Conservation (phyloP, 2,329 filamentous ascomycete species). For the Epicoccum nigrum region DNA sequence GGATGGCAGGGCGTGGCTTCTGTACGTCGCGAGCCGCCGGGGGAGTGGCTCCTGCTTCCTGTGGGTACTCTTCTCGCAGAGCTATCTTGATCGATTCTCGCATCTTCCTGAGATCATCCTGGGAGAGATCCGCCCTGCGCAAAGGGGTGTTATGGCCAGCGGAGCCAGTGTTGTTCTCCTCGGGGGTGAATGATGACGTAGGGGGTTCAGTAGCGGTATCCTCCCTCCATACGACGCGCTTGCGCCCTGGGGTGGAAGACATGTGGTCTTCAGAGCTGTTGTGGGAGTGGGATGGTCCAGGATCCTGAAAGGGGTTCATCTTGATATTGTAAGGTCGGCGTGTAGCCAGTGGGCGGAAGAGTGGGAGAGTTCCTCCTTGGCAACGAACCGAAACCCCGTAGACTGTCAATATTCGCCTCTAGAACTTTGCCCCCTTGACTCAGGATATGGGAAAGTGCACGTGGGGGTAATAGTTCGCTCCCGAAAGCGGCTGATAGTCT, state of each 20-base stretch:
- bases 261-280: constrained; percentile 33
- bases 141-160: constrained; percentile 37
- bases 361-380: constrained; percentile 9
- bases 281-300: constrained; percentile 23
- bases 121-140: constrained; percentile 40
- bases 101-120: constrained; percentile 42
- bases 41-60: constrained; percentile 24
- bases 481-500: constrained; percentile 20
- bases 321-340: constrained; percentile 28
- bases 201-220: constrained; percentile 23
- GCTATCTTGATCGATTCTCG: constrained; percentile 44
- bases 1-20: constrained; percentile 47
- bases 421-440: constrained; percentile 23
- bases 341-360: constrained; percentile 7
- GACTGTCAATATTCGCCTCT: constrained; percentile 17
- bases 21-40: constrained; percentile 32
- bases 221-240: constrained; percentile 44
- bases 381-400: constrained; percentile 11
- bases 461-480: constrained; percentile 21
- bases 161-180: constrained; percentile 34
- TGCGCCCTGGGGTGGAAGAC: constrained; percentile 36
- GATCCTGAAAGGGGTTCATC: constrained; percentile 36
- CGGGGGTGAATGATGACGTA: constrained; percentile 26
- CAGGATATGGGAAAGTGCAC: constrained; percentile 21
- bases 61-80: constrained; percentile 38